These are phyloP conservation scores for Geopyxis carbonaria DNA, from an alignment of 495 filamentous ascomycete species.

Conservation along the genomic window DNA sequence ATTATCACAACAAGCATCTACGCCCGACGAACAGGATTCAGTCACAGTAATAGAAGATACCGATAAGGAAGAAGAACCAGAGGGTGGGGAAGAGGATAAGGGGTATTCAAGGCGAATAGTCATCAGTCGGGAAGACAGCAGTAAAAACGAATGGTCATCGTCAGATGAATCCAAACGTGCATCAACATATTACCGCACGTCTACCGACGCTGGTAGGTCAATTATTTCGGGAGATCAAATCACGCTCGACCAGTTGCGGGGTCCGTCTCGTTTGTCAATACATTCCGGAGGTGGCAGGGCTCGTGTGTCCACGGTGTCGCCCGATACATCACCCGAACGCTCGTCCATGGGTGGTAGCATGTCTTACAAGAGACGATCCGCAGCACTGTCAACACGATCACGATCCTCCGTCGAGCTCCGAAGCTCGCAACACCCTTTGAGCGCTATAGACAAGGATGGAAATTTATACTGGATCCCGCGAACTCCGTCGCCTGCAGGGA, in stretches of 20 bases:
- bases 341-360: constrained; percentile 6
- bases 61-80: constrained; percentile 14
- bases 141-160: constrained; percentile 12
- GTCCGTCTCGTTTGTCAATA: constrained; percentile 16
- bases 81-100: constrained; percentile 11
- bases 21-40: not conserved
- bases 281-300: constrained; percentile 16
- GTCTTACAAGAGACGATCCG: constrained; percentile 14
- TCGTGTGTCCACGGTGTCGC: constrained; percentile 13
- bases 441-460: constrained; percentile 18
- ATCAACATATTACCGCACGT: constrained; percentile 20
- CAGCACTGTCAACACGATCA: constrained; percentile 14
- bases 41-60: constrained; percentile 8
- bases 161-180: constrained; percentile 22
- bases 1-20: not conserved
- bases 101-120: constrained; percentile 12
- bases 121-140: constrained; percentile 13
- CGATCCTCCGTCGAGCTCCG: constrained; percentile 24
- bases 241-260: constrained; percentile 17
- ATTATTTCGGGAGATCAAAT: constrained; percentile 20
- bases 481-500: constrained; percentile 18
- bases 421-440: constrained; percentile 12
- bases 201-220: constrained; percentile 21
- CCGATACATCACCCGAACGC: constrained; percentile 24
- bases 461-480: constrained; percentile 23